Evolutionary conservation across 352 stramenopile genomes (phyloP).

Genomic region (Halophytophthora polymorphica): DNA sequence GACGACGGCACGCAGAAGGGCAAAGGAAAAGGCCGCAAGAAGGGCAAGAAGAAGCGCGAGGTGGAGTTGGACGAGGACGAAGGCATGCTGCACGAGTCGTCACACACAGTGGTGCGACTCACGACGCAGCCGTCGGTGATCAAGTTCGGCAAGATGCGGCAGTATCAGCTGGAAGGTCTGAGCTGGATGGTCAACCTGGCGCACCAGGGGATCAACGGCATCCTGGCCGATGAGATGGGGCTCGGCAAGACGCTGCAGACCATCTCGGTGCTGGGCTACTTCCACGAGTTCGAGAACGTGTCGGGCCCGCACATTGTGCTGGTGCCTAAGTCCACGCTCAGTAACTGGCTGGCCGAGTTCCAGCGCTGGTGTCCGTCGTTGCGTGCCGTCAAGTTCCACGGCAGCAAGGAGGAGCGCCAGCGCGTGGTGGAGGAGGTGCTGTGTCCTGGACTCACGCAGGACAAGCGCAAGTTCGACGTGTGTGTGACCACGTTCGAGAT

Average conservation of each 20-base stretch:
- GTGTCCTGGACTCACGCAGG: slow-evolving; percentile 78
- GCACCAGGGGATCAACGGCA: slow-evolving; percentile 98
- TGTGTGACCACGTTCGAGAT: slow-evolving; percentile 98
- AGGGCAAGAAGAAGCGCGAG: slow-evolving; percentile 85
- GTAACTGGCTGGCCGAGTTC: slow-evolving; percentile 94
- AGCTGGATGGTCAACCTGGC: slow-evolving; percentile 99
- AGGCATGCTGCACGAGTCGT: slow-evolving; percentile 64
- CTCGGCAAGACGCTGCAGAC: slow-evolving; percentile 97
- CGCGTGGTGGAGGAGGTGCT: slow-evolving; percentile 88
- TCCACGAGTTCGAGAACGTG: slow-evolving; percentile 81
- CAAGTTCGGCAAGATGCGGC: slow-evolving; percentile 93
- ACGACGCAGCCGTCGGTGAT: slow-evolving; percentile 91
- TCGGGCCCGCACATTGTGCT: slow-evolving; percentile 92
- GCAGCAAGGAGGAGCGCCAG: slow-evolving; percentile 86
- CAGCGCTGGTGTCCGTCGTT: slow-evolving; percentile 90
- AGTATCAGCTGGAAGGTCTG: slow-evolving; percentile 98
- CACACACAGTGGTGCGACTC: slow-evolving; percentile 81
- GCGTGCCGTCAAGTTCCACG: slow-evolving; percentile 92
- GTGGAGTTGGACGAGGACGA: slow-evolving; percentile 84
- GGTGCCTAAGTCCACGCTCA: slow-evolving; percentile 92
- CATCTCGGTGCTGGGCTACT: slow-evolving; percentile 86
- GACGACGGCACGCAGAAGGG: slow-evolving; percentile 59
- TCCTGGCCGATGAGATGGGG: slow-evolving; percentile 97
- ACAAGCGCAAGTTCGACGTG: slow-evolving; percentile 94
- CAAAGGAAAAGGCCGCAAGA: slow-evolving; percentile 27